phyloP scores from a whole-genome alignment of 139 green algal species.

The Nannochloris sp. region DNA sequence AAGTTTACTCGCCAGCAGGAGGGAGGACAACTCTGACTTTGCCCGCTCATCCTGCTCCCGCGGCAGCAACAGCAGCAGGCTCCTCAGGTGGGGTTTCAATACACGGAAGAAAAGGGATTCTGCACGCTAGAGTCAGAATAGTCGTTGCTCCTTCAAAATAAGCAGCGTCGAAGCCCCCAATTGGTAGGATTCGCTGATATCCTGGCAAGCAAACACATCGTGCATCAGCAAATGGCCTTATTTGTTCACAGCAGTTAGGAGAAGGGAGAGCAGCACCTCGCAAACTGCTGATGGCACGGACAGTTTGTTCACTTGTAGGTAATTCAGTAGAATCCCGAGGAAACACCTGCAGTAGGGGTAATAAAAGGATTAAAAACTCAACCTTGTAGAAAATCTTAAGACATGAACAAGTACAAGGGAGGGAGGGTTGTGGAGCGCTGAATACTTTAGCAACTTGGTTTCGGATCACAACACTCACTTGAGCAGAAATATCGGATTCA shows the following conservation, averaged over 20 bases:
- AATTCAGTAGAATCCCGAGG: no score
- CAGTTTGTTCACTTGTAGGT: not conserved
- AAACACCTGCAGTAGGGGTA: no score
- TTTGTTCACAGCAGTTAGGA: not conserved
- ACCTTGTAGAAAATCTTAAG: no score
- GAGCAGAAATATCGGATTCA: no score
- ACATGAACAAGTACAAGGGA: no score
- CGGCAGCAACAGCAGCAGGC: not conserved
- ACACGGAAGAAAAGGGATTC: slow-evolving; percentile 5
- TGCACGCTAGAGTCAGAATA: slow-evolving; percentile 6
- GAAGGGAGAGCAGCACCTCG: not conserved
- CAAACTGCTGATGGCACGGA: not conserved
- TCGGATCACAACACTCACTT: no score
- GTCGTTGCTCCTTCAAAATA: slow-evolving; percentile 16
- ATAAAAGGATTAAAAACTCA: no score
- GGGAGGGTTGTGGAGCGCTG: no score
- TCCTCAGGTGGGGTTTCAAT: not conserved
- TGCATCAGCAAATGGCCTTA: not conserved
- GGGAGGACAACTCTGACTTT: no score
- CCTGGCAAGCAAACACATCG: not conserved
- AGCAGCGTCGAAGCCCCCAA: not conserved
- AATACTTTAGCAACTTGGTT: no score
- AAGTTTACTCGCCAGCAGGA: no score
- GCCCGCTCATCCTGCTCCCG: no score
- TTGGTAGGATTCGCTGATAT: slow-evolving; percentile 9